A percentile compares a stretch with the other conserved stretches of the same genome.
These are phyloP conservation scores for Jackrogersella multiformis DNA, from an alignment of 495 filamentous ascomycete genomes.

Conservation along the genomic window DNA sequence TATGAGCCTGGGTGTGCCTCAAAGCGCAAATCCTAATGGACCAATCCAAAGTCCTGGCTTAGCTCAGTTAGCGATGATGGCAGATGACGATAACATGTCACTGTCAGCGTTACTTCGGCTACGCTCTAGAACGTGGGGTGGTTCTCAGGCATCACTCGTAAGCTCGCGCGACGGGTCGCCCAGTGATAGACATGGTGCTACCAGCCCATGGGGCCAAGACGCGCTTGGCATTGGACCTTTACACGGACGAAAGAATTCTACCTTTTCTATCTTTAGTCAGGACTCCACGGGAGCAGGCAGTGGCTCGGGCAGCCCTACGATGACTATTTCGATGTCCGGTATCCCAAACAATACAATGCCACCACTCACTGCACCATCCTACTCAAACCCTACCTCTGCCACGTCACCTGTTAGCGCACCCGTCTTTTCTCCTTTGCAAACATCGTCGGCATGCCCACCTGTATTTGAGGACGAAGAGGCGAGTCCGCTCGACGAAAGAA, in stretches of 20 bases:
- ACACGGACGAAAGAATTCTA: slow-evolving; percentile 52
- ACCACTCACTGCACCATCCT: slow-evolving; percentile 31
- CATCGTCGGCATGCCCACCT: slow-evolving; percentile 47
- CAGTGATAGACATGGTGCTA: slow-evolving; percentile 50
- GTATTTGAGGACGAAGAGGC: slow-evolving; percentile 53
- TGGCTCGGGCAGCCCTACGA: slow-evolving; percentile 51
- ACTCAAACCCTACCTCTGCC: slow-evolving; percentile 25
- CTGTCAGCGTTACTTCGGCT: slow-evolving; percentile 76
- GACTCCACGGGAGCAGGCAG: slow-evolving; percentile 52
- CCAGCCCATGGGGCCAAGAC: slow-evolving; percentile 42
- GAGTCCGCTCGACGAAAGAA: slow-evolving; percentile 24
- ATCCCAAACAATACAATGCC: slow-evolving; percentile 38
- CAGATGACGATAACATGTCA: slow-evolving; percentile 72
- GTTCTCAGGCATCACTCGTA: slow-evolving; percentile 75
- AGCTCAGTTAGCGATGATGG: slow-evolving; percentile 76
- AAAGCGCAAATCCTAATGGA: slow-evolving; percentile 54
- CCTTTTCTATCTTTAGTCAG: slow-evolving; percentile 52
- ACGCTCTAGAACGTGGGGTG: slow-evolving; percentile 79
- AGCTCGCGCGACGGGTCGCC: slow-evolving; percentile 71
- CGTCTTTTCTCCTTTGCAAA: slow-evolving; percentile 39
- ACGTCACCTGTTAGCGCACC: slow-evolving; percentile 29
- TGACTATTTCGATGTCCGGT: slow-evolving; percentile 46
- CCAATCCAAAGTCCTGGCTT: slow-evolving; percentile 65
- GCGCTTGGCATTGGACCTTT: slow-evolving; percentile 30
- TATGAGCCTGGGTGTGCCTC: slow-evolving; percentile 73